phyloP scores from a whole-genome alignment of 305 asterid genomes.

The Fraxinus floribunda region DNA sequence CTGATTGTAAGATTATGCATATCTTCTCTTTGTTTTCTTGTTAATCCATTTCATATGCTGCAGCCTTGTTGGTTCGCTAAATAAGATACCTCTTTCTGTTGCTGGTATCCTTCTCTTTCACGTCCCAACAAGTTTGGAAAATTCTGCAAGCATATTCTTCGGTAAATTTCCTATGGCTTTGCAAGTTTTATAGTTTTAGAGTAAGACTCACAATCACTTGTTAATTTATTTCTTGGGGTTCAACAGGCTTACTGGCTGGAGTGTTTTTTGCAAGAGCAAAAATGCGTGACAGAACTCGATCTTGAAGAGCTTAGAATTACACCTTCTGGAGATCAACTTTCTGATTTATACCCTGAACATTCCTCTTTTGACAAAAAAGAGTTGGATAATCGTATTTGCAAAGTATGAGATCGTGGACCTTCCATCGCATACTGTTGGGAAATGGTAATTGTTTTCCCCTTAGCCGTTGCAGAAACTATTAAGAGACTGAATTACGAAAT shows the following conservation, averaged over 20 bases:
- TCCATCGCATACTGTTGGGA: neutral
- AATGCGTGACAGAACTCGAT: slow-evolving; percentile 52
- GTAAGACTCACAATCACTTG: neutral
- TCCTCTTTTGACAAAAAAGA: neutral
- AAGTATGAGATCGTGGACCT: neutral
- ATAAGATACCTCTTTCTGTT: slow-evolving; percentile 89
- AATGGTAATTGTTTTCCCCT: slow-evolving; percentile 2
- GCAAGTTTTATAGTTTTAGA: neutral
- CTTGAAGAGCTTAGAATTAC: slow-evolving; percentile 24
- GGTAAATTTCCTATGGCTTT: slow-evolving; percentile 42
- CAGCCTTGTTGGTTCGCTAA: slow-evolving; percentile 96
- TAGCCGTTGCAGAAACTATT: neutral
- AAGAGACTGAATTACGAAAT: neutral
- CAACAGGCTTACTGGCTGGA: slow-evolving; percentile 78
- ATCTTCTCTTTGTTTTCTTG: slow-evolving; percentile 6
- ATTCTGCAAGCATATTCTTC: slow-evolving; percentile 77
- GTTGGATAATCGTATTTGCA: neutral
- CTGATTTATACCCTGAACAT: slow-evolving; percentile 2
- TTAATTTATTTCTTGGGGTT: slow-evolving; percentile 20
- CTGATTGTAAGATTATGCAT: neutral
- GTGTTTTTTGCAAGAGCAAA: slow-evolving; percentile 88
- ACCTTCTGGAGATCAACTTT: neutral
- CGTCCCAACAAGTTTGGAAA: slow-evolving; percentile 81
- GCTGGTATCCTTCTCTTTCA: slow-evolving; percentile 84
- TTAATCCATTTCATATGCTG: slow-evolving; percentile 14